phyloP scores from a whole-genome alignment of 2,329 filamentous ascomycete species.

The Pleomassaria siparia region DNA sequence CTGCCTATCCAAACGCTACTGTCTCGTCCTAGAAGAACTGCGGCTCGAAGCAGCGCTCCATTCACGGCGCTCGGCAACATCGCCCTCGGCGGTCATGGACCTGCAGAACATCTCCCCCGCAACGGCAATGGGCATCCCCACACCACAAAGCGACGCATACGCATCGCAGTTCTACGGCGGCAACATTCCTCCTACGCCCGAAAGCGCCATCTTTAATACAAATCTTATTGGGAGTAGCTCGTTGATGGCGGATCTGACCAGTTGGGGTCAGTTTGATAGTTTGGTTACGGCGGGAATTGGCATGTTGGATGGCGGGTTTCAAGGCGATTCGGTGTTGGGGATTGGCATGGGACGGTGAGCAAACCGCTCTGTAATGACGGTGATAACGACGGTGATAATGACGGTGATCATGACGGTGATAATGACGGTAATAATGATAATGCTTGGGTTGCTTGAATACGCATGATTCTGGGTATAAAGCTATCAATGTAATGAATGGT shows the following conservation, averaged over 20 bases:
- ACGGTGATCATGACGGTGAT: too few relatives aligned
- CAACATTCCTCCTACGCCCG: slow-evolving; percentile 32
- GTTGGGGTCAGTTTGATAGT: slow-evolving; percentile 43
- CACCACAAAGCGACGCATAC: slow-evolving; percentile 17
- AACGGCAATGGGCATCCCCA: slow-evolving; percentile 1
- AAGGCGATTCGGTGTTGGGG: slow-evolving; percentile 22
- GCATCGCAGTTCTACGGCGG: slow-evolving; percentile 11
- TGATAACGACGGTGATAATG: too few relatives aligned
- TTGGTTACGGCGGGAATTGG: slow-evolving; percentile 39
- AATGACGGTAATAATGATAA: too few relatives aligned
- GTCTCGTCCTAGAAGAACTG: slow-evolving; percentile 56
- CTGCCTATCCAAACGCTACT: slow-evolving; percentile 49
- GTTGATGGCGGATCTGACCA: slow-evolving; percentile 38
- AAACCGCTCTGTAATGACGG: too few relatives aligned
- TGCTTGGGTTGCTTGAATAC: too few relatives aligned
- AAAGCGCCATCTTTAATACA: slow-evolving; percentile 26
- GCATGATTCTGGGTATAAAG: too few relatives aligned
- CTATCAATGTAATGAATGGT: too few relatives aligned
- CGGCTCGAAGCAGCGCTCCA: slow-evolving; percentile 45
- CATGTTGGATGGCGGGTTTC: slow-evolving; percentile 32
- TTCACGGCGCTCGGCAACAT: background rate
- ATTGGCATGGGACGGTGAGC: slow-evolving; percentile 20
- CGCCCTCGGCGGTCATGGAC: background rate
- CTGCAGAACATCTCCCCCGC: background rate
- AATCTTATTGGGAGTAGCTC: slow-evolving; percentile 25